These are phyloP conservation scores for Cephalotrichum gorgonifer DNA, from an alignment of 2,329 filamentous ascomycete genomes.

Conservation along the genomic window DNA sequence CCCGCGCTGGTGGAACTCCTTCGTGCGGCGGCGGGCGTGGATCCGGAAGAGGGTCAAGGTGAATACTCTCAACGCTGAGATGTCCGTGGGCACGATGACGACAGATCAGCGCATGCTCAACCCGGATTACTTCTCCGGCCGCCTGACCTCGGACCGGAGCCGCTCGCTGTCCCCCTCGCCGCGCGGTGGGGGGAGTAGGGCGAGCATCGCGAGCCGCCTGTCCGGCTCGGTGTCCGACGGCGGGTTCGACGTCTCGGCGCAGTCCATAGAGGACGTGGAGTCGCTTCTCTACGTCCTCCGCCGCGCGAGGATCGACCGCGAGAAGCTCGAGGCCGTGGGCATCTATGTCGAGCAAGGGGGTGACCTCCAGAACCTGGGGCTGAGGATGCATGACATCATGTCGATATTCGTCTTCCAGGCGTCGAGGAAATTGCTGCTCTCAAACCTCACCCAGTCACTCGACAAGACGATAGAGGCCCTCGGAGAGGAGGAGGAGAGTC, in stretches of 20 bases:
- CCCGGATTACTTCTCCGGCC: slow-evolving; percentile 71
- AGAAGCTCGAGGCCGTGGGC: slow-evolving; percentile 77
- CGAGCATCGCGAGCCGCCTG: slow-evolving; percentile 24
- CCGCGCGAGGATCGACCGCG: slow-evolving; percentile 69
- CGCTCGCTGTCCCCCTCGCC: slow-evolving; percentile 14
- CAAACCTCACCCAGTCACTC: slow-evolving; percentile 52
- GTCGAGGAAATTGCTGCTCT: slow-evolving; percentile 67
- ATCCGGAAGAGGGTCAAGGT: slow-evolving; percentile 63
- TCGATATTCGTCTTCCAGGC: slow-evolving; percentile 79
- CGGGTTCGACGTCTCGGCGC: slow-evolving; percentile 45
- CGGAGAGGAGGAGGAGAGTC: slow-evolving; percentile 24
- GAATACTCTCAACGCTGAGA: neutral
- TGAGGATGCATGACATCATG: slow-evolving; percentile 80
- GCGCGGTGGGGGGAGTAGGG: slow-evolving; percentile 20
- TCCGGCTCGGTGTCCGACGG: slow-evolving; percentile 30
- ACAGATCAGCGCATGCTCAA: slow-evolving; percentile 57
- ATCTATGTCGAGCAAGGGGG: slow-evolving; percentile 70
- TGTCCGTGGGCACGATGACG: neutral
- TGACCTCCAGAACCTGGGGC: slow-evolving; percentile 65
- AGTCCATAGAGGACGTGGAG: slow-evolving; percentile 51
- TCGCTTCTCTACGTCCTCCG: slow-evolving; percentile 61
- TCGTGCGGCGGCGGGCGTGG: slow-evolving; percentile 85
- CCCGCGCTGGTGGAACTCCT: slow-evolving; percentile 87
- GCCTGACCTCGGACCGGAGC: slow-evolving; percentile 35
- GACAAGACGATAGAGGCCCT: slow-evolving; percentile 27